phyloP scores from a whole-genome alignment of 306 rosid species.

The Rosa multiflora region DNA sequence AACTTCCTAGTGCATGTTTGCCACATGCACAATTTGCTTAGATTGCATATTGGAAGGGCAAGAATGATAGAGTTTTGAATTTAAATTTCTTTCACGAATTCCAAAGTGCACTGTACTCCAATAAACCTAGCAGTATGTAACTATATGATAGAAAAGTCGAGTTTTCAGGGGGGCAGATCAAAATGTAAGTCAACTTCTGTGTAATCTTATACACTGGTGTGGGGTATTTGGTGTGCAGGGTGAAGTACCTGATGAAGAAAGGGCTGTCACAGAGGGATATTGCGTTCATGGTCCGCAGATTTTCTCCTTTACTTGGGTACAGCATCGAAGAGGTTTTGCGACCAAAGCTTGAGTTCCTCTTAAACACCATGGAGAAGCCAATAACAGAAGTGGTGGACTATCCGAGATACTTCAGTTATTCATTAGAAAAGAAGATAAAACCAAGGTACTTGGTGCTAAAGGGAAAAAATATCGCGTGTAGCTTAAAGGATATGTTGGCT shows the following conservation, averaged over 20 bases:
- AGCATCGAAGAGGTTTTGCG: slow-evolving; percentile 70
- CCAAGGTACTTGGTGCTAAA: slow-evolving; percentile 74
- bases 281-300: slow-evolving; percentile 68
- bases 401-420: slow-evolving; percentile 92
- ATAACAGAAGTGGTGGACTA: slow-evolving; percentile 69
- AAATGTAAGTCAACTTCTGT: not conserved
- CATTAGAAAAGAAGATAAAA: slow-evolving; percentile 83
- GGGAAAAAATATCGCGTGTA: slow-evolving; percentile 58
- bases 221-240: slow-evolving; percentile 44
- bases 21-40: slow-evolving; percentile 1
- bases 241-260: slow-evolving; percentile 55
- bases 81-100: not conserved
- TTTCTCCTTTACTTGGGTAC: slow-evolving; percentile 86
- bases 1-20: not conserved
- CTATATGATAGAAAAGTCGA: not conserved
- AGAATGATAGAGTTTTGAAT: not conserved
- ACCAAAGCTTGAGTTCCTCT: slow-evolving; percentile 77
- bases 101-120: not conserved
- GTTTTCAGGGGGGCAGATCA: not conserved
- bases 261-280: slow-evolving; percentile 70
- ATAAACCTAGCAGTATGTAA: not conserved
- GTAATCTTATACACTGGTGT: slow-evolving; percentile 3
- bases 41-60: not conserved
- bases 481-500: slow-evolving; percentile 78
- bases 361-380: slow-evolving; percentile 76